These are phyloP conservation scores for Rosa hybrid DNA, from an alignment of 331 rosid species.

Conservation along the genomic window DNA sequence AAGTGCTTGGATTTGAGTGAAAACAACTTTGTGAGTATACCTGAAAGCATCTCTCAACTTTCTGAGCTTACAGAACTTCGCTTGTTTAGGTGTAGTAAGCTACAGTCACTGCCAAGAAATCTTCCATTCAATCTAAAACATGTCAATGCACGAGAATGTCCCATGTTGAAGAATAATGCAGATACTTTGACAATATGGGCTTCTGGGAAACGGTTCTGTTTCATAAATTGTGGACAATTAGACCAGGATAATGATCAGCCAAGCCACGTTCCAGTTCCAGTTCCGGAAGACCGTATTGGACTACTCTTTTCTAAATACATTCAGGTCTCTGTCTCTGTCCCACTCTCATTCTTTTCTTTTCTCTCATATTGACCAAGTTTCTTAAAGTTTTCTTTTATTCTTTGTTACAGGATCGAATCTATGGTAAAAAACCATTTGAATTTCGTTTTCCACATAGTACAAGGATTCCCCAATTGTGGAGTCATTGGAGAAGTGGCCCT, in stretches of 20 bases:
- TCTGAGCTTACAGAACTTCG: not conserved
- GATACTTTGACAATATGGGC: not conserved
- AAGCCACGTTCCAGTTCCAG: not conserved
- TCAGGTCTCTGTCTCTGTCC: not conserved
- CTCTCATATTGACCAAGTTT: not conserved
- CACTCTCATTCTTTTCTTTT: not conserved
- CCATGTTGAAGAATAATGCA: slow-evolving; percentile 1
- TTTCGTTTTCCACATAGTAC: not conserved
- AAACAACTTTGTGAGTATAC: too few relatives aligned
- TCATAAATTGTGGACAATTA: not conserved
- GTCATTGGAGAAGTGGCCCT: too few relatives aligned
- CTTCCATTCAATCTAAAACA: slow-evolving; percentile 12
- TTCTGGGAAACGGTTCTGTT: not conserved
- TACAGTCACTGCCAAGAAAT: slow-evolving; percentile 9
- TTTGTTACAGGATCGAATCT: slow-evolving; percentile 9
- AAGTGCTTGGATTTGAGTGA: not conserved
- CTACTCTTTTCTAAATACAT: too few relatives aligned
- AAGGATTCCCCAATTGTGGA: too few relatives aligned
- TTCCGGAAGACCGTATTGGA: not conserved
- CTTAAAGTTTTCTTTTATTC: too few relatives aligned
- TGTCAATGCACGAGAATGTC: slow-evolving; percentile 19
- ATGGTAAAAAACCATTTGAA: not conserved
- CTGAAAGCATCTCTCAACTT: too few relatives aligned
- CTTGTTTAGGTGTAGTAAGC: slow-evolving; percentile 16
- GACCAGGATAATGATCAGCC: not conserved